Base-by-base conservation (phyloP, 2,329 filamentous ascomycete species). In the Sarocladium strictum region DNA sequence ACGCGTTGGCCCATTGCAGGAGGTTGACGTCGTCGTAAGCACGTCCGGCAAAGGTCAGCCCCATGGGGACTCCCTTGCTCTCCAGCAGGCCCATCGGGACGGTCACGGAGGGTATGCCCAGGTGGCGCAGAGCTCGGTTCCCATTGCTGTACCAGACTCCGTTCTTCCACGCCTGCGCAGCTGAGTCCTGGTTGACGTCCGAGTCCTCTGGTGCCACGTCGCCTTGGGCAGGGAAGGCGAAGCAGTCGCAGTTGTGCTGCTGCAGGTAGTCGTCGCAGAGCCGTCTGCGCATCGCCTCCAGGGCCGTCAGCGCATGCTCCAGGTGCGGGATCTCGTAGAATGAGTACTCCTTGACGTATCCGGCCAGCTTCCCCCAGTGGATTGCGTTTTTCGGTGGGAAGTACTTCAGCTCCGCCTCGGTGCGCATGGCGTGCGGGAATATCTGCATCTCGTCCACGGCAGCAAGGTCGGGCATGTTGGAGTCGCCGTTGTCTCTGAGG, bases 191-290 rank as follows among this genome's bases (percentile, higher is more conserved):
- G 35, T 66, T 64, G 0, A 61, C 58, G 59, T 82, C 79, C 0
- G 76, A 63, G 61, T 81, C 69, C 4, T 77, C 74, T 6, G 66
- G 63, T 0, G 75, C 78, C 0, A 81, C 69, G 56, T 82, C 78
- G 0, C 76, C 77, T 26, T 73, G 71, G 0, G 75, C 71, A 0
- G 79, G 79, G 54, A 78, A 79, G 0, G 73, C 76, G 1, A 80
- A 66, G 4, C 69, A 64, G 57, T 81, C 76, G 12, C 77, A 65
- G 0, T 61, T 60, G 3, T 69, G 57, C 0, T 49, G 41, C n/a
- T 71, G 67, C 65, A 81, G 72, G 74, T 76, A 82, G 35, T 75
- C 70, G 52, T 81, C 78, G 0, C 78, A 61, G n/a, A 76, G 73
- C 12, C 67, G 64, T 57, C 77, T 76, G 3, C 78, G 73, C 56